A percentile compares a stretch with the other conserved stretches of the same genome.
phyloP scores from a whole-genome alignment of 495 filamentous ascomycete species.

The Lophium mytilinum region DNA sequence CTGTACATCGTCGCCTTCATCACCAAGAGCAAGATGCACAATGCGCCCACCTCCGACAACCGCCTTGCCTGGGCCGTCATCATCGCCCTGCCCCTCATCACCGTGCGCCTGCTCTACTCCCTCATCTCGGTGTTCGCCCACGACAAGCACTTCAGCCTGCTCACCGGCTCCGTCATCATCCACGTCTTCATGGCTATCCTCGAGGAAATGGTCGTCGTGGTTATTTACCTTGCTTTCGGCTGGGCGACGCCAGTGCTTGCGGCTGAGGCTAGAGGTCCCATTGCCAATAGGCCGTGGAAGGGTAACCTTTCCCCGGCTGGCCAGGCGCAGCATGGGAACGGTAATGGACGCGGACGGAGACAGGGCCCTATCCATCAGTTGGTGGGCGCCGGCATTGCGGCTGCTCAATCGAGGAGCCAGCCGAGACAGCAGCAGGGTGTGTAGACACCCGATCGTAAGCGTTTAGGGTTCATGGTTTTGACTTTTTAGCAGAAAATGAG shows the following conservation, averaged over 20 bases:
- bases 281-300: background rate
- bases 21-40: background rate
- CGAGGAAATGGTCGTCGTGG: constrained; percentile 26
- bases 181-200: constrained; percentile 20
- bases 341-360: too few species aligned
- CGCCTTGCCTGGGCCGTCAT: constrained; percentile 11
- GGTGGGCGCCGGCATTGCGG: too few species aligned
- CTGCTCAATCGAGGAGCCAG: too few species aligned
- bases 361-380: too few species aligned
- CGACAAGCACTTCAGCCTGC: constrained; percentile 13
- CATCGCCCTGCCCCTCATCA: constrained; percentile 19
- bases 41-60: constrained; percentile 8
- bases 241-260: constrained; percentile 1
- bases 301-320: background rate
- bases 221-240: constrained; percentile 7
- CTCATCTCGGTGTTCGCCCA: constrained; percentile 16
- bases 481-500: too few species aligned
- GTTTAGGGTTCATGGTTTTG: too few species aligned
- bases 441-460: too few species aligned
- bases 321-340: too few species aligned
- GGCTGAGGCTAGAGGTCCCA: background rate
- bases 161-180: constrained; percentile 11
- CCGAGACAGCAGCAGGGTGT: too few species aligned
- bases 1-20: constrained; percentile 7
- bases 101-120: constrained; percentile 17